A percentile compares a stretch with the other conserved stretches of the same genome.
Conservation (phyloP, 345 rosid genomes). For the Arabis alpina region DNA sequence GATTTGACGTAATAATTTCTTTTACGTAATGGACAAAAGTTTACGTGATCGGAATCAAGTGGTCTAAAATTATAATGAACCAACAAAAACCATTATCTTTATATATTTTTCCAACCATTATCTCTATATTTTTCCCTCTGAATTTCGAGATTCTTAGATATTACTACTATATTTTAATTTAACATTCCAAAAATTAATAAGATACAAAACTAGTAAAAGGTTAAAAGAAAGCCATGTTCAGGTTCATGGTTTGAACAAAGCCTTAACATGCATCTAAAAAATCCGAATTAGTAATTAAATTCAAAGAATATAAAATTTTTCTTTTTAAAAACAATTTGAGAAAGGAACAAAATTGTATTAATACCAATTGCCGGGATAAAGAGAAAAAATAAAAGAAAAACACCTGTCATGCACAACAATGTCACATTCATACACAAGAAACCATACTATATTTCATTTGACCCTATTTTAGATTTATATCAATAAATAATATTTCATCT, state of each 20-base stretch:
- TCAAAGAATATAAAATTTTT: neutral
- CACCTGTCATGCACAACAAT: slow-evolving; percentile 47
- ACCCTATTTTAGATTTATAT: slow-evolving; percentile 36
- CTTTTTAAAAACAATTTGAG: neutral
- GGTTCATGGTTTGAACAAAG: slow-evolving; percentile 41
- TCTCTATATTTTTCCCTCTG: neutral
- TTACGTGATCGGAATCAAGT: neutral
- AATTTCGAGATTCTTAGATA: neutral
- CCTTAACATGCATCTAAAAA: slow-evolving; percentile 28
- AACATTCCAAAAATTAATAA: neutral
- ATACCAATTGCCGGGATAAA: slow-evolving; percentile 16
- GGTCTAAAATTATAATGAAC: neutral
- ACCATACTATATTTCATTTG: slow-evolving; percentile 41
- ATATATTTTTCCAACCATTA: neutral
- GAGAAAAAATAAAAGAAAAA: slow-evolving; percentile 29
- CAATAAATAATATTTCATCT: slow-evolving; percentile 22
- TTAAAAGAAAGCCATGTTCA: slow-evolving; percentile 36
- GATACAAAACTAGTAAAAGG: slow-evolving; percentile 28
- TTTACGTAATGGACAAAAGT: neutral
- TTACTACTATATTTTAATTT: neutral
- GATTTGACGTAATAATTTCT: neutral
- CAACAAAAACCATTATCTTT: neutral
- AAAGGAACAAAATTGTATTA: slow-evolving; percentile 29
- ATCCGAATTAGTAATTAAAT: slow-evolving; percentile 1
- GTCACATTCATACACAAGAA: slow-evolving; percentile 44